Evolutionary conservation across 2,329 filamentous ascomycete species (phyloP).

Genomic region (Anisogramma anomala): DNA sequence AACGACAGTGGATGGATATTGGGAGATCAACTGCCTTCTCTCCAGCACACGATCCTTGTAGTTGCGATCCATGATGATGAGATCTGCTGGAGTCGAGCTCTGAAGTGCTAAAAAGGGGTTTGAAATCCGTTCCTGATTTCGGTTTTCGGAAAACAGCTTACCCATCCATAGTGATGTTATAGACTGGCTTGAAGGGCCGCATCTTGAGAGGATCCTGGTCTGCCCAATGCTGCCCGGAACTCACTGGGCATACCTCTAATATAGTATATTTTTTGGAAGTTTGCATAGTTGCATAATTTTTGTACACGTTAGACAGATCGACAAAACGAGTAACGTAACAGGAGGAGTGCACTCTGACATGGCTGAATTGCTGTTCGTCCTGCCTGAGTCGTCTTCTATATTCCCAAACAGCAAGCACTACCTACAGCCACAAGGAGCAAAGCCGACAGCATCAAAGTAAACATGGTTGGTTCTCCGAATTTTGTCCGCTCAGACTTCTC

Average conservation of each 20-base stretch:
- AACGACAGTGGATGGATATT: slow-evolving; percentile 29
- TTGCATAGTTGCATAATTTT: no score
- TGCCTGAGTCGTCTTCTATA: no score
- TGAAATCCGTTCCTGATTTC: no score
- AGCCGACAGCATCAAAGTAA: background rate
- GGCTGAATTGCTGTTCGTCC: no score
- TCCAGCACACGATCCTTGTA: slow-evolving; percentile 34
- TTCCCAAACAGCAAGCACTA: background rate
- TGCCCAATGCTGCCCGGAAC: slow-evolving; percentile 27
- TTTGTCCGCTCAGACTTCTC: background rate
- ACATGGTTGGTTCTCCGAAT: background rate
- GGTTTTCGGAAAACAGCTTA: background rate
- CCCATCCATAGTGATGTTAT: slow-evolving; percentile 44
- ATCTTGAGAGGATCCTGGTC: slow-evolving; percentile 27
- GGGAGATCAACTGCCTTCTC: slow-evolving; percentile 27
- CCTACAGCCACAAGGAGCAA: background rate
- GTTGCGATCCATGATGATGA: slow-evolving; percentile 41
- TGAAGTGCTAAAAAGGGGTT: slow-evolving; percentile 31
- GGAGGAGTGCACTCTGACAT: background rate
- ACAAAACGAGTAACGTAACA: no score
- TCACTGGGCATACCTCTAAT: slow-evolving; percentile 5
- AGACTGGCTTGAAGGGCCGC: slow-evolving; percentile 39
- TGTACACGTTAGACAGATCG: no score
- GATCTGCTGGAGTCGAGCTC: slow-evolving; percentile 32
- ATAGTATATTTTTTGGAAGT: background rate